These are phyloP conservation scores for Narthecium ossifragum DNA, from an alignment of 106 monocot genomes.

Conservation along the genomic window DNA sequence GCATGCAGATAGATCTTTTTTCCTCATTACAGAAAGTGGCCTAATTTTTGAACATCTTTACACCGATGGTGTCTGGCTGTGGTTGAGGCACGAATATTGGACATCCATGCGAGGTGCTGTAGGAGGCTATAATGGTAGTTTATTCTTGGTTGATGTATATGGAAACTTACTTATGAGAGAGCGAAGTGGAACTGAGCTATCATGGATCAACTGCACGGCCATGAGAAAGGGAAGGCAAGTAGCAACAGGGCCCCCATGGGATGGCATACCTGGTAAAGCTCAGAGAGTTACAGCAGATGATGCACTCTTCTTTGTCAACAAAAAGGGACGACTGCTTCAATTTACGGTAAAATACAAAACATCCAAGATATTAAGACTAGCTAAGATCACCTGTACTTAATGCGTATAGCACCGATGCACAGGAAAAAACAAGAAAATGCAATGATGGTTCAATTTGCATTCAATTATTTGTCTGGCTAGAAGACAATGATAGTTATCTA, in stretches of 20 bases:
- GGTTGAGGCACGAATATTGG: constrained; percentile 71
- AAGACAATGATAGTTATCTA: too few species aligned
- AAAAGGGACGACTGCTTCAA: constrained; percentile 67
- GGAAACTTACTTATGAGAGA: constrained; percentile 71
- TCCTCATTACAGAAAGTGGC: constrained; percentile 59
- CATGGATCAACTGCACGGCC: constrained; percentile 79
- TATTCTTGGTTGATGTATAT: constrained; percentile 63
- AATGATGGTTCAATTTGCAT: too few species aligned
- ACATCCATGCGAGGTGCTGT: constrained; percentile 52
- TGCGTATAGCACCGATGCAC: too few species aligned
- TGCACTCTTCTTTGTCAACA: constrained; percentile 78
- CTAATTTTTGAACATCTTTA: constrained; percentile 58
- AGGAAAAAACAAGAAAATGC: too few species aligned
- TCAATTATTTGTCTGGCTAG: too few species aligned
- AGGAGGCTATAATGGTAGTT: constrained; percentile 80
- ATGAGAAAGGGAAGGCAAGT: constrained; percentile 70
- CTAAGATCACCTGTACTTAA: too few species aligned
- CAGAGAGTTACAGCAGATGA: constrained; percentile 49
- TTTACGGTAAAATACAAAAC: constrained; percentile 69
- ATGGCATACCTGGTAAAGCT: constrained; percentile 36
- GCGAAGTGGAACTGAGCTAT: constrained; percentile 55
- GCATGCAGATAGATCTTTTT: constrained; percentile 73
- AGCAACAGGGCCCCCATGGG: constrained; percentile 81
- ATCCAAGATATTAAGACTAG: too few species aligned
- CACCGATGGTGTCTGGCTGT: constrained; percentile 50